A percentile compares a stretch with the other conserved stretches of the same genome.
These are phyloP conservation scores for Chlamydomonas schloesseri DNA, from an alignment of 139 green algal species.

Conservation along the genomic window DNA sequence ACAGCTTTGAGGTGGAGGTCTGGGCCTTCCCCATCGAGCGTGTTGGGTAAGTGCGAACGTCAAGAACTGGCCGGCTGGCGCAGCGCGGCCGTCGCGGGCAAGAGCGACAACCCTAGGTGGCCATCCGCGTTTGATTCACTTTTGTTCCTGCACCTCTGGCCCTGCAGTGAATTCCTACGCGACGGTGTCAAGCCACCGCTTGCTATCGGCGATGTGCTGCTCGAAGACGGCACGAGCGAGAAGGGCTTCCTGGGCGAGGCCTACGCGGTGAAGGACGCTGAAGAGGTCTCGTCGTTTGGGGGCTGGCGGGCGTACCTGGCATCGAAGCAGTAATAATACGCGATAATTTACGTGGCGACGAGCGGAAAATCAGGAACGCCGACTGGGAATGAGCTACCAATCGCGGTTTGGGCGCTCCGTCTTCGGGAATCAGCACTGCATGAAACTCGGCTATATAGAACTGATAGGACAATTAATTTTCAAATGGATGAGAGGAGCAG, in stretches of 20 bases:
- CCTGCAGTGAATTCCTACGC: conserved; percentile 56
- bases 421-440: too few species aligned
- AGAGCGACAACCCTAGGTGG: too few species aligned
- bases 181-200: conserved; percentile 72
- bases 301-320: conserved; percentile 58
- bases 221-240: conserved; percentile 71
- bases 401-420: too few species aligned
- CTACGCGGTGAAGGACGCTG: conserved; percentile 43
- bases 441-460: too few species aligned
- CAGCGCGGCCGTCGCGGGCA: too few species aligned
- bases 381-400: too few species aligned
- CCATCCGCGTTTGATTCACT: neutral
- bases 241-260: conserved; percentile 81
- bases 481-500: too few species aligned
- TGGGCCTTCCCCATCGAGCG: conserved; percentile 78
- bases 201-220: conserved; percentile 74
- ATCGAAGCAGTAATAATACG: conserved; percentile 5
- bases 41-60: conserved; percentile 54
- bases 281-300: conserved; percentile 52
- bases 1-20: conserved; percentile 71
- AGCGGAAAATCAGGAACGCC: too few species aligned
- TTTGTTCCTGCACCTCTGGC: too few species aligned
- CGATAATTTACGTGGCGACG: too few species aligned
- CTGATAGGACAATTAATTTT: too few species aligned
- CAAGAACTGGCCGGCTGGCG: neutral